Percentiles rank a stretch among this genome's conserved stretches.
phyloP scores from a whole-genome alignment of 2,329 filamentous ascomycete genomes.

The Penicillium sp. region DNA sequence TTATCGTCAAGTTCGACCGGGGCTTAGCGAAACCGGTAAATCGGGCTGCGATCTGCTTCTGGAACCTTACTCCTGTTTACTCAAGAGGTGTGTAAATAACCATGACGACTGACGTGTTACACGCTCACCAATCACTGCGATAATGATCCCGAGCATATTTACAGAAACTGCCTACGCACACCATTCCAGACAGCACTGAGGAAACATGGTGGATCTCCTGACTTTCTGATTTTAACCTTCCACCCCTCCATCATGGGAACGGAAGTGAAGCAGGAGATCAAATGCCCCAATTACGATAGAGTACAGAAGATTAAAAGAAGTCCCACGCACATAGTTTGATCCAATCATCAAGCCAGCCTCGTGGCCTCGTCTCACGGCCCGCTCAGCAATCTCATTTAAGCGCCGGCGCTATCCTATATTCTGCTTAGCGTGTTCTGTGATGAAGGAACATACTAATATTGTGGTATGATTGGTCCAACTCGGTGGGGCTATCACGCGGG shows the following conservation, averaged over 20 bases:
- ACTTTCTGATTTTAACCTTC: background rate
- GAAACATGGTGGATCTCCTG: background rate
- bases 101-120: background rate
- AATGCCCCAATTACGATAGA: background rate
- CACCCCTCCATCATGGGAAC: background rate
- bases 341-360: background rate
- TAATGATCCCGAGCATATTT: background rate
- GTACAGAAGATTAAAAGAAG: background rate
- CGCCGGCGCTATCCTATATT: constrained; percentile 11
- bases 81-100: background rate
- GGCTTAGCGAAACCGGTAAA: background rate
- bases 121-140: background rate
- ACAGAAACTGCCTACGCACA: background rate
- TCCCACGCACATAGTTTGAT: background rate
- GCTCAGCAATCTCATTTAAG: constrained; percentile 6
- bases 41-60: background rate
- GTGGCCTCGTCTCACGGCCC: background rate
- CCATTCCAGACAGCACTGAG: background rate
- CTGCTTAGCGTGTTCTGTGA: background rate
- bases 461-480: background rate
- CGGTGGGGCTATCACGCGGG: background rate
- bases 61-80: background rate
- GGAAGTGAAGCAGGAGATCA: background rate
- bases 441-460: background rate
- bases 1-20: background rate